Conservation (phyloP, 2,329 filamentous ascomycete genomes). For the Exophiala calicioides region DNA sequence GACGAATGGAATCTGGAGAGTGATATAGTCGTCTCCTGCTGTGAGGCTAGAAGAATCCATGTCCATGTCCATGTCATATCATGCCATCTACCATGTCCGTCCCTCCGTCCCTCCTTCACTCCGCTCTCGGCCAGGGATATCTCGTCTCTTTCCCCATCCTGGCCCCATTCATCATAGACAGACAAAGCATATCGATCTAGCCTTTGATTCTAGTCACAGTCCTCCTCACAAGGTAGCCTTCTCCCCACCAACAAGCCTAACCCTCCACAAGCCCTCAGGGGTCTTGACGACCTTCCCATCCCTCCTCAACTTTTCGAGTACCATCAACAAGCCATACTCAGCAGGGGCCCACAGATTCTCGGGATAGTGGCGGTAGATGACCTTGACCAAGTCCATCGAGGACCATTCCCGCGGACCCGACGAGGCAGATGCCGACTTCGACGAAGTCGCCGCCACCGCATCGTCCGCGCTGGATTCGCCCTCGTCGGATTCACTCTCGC, state of each 20-base stretch:
- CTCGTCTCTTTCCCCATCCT: background rate
- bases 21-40: no score
- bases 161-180: no score
- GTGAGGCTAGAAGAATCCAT: no score
- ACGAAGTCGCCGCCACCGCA: slow-evolving; percentile 7
- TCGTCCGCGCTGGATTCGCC: slow-evolving; percentile 37
- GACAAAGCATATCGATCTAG: no score
- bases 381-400: slow-evolving; percentile 79
- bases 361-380: slow-evolving; percentile 80
- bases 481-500: slow-evolving; percentile 37
- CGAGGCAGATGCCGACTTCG: slow-evolving; percentile 31
- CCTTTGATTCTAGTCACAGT: background rate
- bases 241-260: no score
- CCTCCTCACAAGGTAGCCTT: slow-evolving; percentile 25
- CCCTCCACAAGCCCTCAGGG: slow-evolving; percentile 26
- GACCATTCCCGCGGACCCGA: slow-evolving; percentile 64
- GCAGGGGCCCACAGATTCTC: slow-evolving; percentile 75
- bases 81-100: background rate
- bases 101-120: no score
- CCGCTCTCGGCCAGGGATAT: no score
- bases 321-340: slow-evolving; percentile 72
- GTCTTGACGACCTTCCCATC: slow-evolving; percentile 65
- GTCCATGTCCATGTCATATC: no score
- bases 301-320: slow-evolving; percentile 72
- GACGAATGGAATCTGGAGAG: no score